A percentile compares a stretch with the other conserved stretches of the same genome.
These are phyloP conservation scores for Thielaviopsis punctulata DNA, from an alignment of 2,329 filamentous ascomycete species.

Conservation along the genomic window DNA sequence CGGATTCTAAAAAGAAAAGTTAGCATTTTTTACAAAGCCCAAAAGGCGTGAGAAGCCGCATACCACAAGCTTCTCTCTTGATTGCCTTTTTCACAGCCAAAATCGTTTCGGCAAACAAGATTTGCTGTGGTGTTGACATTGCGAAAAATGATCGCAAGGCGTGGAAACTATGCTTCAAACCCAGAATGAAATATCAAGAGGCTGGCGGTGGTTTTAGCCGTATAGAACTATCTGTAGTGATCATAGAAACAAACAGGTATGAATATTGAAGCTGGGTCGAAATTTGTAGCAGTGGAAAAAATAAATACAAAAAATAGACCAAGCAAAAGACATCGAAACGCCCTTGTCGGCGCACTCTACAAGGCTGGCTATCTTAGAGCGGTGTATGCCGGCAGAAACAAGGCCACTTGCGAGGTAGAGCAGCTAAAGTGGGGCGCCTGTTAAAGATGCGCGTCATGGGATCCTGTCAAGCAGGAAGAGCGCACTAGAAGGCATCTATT, in stretches of 20 bases:
- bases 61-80: constrained; percentile 46
- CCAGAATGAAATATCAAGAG: background rate
- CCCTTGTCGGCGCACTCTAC: background rate
- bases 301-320: background rate
- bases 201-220: background rate
- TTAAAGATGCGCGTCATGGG: constrained; percentile 10
- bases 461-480: too few species aligned
- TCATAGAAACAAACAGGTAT: background rate
- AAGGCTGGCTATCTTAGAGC: constrained; percentile 5
- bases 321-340: background rate
- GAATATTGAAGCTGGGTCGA: background rate
- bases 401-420: background rate
- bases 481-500: too few species aligned
- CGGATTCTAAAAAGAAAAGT: constrained; percentile 41
- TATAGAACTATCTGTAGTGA: background rate
- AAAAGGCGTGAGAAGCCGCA: background rate
- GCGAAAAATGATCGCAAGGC: background rate
- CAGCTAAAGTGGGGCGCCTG: constrained; percentile 1
- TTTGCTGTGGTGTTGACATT: constrained; percentile 34
- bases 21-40: background rate
- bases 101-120: constrained; percentile 49
- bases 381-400: constrained; percentile 6
- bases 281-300: background rate
- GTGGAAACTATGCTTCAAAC: background rate
- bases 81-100: constrained; percentile 50